A percentile compares a stretch with the other conserved stretches of the same genome.
Evolutionary conservation across 768 basidiomycete species (phyloP).

Genomic region (Leccinum arenicola): DNA sequence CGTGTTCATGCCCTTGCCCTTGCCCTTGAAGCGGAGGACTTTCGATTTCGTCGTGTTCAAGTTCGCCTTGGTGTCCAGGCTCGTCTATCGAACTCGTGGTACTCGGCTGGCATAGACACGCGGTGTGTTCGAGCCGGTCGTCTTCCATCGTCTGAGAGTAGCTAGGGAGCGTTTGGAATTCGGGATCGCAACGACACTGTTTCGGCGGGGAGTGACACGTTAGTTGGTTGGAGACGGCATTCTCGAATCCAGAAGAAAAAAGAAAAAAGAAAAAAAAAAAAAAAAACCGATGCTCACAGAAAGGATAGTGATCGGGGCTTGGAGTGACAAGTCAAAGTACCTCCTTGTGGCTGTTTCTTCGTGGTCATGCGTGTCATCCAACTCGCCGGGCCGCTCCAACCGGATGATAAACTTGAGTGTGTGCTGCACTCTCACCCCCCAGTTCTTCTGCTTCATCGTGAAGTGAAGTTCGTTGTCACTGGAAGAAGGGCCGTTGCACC

Average conservation of each 20-base stretch:
- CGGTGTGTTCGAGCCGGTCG: not conserved
- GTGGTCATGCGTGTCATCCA: conserved; percentile 52
- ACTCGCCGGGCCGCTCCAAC: conserved; percentile 68
- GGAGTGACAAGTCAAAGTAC: conserved; percentile 84
- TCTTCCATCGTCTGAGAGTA: conserved; percentile 49
- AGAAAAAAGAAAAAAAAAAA: not conserved
- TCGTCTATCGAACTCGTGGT: not conserved
- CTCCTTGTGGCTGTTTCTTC: conserved; percentile 71
- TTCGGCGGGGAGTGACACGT: not conserved
- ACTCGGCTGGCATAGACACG: conserved; percentile 44
- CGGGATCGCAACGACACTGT: conserved; percentile 81
- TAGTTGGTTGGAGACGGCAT: not conserved
- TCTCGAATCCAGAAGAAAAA: not conserved
- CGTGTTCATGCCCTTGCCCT: not conserved
- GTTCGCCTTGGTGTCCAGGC: not conserved
- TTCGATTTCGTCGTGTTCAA: not conserved
- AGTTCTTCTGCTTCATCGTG: conserved; percentile 65
- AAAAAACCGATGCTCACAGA: conserved; percentile 54
- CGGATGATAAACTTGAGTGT: conserved; percentile 77
- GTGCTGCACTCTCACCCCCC: conserved; percentile 74
- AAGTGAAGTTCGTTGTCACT: conserved; percentile 52
- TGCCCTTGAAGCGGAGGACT: not conserved
- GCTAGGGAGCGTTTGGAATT: conserved; percentile 75
- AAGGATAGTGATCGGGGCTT: conserved; percentile 83
- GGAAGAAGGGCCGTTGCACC: conserved; percentile 6